Conservation (phyloP, 2,329 filamentous ascomycete genomes). For the Aureobasidium sp. region DNA sequence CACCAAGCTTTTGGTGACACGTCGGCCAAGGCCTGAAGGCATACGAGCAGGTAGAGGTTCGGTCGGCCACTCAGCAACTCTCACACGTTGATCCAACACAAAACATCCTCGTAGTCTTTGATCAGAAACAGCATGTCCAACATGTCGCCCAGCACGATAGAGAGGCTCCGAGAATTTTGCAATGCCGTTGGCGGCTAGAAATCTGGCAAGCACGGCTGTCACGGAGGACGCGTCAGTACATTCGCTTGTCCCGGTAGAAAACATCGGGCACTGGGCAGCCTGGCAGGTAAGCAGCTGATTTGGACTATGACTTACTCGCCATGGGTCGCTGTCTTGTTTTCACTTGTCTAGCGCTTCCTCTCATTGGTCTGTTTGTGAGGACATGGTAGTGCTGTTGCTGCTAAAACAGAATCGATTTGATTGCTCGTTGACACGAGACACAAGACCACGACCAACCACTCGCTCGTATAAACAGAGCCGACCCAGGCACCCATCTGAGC, state of each 20-base stretch:
- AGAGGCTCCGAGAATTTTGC: background rate
- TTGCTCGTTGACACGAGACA: background rate
- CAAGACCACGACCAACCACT: background rate
- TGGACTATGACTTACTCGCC: background rate
- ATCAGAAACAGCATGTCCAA: background rate
- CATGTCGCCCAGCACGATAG: background rate
- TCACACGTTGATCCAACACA: background rate
- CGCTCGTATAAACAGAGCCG: background rate
- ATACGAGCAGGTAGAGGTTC: background rate
- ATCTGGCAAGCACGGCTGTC: background rate
- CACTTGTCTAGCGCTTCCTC: background rate
- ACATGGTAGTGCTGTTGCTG: background rate
- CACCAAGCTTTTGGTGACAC: background rate
- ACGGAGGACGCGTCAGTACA: constrained; percentile 1
- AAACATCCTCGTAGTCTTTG: no score
- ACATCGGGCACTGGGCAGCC: background rate
- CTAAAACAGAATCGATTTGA: constrained; percentile 8
- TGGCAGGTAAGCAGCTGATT: background rate
- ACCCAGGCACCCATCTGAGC: background rate
- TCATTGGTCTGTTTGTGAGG: background rate
- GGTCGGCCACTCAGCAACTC: background rate
- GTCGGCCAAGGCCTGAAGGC: background rate
- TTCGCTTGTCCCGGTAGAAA: background rate
- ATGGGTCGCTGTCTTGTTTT: background rate
- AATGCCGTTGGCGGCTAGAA: background rate